A percentile compares a stretch with the other conserved stretches of the same genome.
Conservation (phyloP, 2,329 filamentous ascomycete genomes). For the Fusarium sp. region DNA sequence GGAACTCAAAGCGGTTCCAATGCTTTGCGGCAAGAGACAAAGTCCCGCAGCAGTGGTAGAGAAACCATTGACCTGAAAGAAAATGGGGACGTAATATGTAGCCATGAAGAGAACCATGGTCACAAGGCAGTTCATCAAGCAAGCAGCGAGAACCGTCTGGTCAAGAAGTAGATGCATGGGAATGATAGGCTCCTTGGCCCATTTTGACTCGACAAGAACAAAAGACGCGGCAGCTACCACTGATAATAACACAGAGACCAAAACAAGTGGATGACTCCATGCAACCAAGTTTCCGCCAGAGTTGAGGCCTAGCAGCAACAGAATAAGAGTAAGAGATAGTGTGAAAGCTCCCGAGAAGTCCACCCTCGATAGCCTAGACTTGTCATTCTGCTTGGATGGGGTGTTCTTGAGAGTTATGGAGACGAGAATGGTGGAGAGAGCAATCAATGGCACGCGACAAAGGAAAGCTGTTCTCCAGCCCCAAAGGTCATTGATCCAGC, state of each 20-base stretch:
- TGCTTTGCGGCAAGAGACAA: not conserved
- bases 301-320: not conserved
- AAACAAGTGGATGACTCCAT: not conserved
- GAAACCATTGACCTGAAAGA: not conserved
- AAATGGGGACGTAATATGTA: not conserved
- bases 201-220: not conserved
- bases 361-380: not conserved
- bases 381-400: fast-evolving
- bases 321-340: not conserved
- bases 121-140: not conserved
- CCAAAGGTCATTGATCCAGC: not conserved
- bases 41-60: not conserved
- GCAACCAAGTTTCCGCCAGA: not conserved
- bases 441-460: not conserved
- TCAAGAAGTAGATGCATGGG: not conserved
- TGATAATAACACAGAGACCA: not conserved
- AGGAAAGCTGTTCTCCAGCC: not conserved
- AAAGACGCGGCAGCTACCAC: not conserved
- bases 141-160: not conserved
- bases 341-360: not conserved
- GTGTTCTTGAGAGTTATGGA: not conserved
- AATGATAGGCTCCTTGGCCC: not conserved
- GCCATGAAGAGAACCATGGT: not conserved
- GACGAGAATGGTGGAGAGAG: not conserved
- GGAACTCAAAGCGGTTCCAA: not conserved